phyloP scores from a whole-genome alignment of 2,329 filamentous ascomycete species.

The Fusarium virguliforme region DNA sequence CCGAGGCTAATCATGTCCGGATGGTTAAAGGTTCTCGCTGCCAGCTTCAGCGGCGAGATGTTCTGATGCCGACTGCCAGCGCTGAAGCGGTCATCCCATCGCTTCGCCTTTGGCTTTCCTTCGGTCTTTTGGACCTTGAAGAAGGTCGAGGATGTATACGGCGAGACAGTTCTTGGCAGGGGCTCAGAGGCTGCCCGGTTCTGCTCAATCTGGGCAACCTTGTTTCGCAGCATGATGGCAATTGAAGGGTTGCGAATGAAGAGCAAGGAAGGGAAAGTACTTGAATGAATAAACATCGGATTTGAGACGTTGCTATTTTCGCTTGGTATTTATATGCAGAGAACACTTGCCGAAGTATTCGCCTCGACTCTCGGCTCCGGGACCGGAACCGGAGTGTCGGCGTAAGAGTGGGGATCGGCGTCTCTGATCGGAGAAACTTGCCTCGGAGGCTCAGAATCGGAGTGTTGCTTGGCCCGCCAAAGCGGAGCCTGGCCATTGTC shows the following conservation, averaged over 20 bases:
- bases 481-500: no score
- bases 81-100: not conserved
- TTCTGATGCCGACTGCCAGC: not conserved
- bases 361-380: not conserved
- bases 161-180: slow-evolving; percentile 17
- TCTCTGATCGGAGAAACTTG: not conserved
- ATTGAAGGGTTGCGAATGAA: not conserved
- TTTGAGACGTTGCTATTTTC: no score
- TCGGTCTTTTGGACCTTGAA: not conserved
- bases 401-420: not conserved
- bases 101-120: not conserved
- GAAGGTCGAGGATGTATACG: slow-evolving; percentile 17
- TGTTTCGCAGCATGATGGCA: slow-evolving; percentile 56
- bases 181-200: slow-evolving; percentile 25
- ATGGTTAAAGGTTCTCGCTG: not conserved
- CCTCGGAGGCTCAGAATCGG: not conserved
- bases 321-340: not conserved
- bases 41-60: slow-evolving; percentile 6
- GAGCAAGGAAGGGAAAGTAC: no score
- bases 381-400: not conserved
- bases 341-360: not conserved
- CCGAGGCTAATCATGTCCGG: slow-evolving; percentile 4
- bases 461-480: no score
- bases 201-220: slow-evolving; percentile 20
- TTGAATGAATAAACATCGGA: no score